Conservation (phyloP, 164 flowering plant species). For the Nymphaea thermarum region DNA sequence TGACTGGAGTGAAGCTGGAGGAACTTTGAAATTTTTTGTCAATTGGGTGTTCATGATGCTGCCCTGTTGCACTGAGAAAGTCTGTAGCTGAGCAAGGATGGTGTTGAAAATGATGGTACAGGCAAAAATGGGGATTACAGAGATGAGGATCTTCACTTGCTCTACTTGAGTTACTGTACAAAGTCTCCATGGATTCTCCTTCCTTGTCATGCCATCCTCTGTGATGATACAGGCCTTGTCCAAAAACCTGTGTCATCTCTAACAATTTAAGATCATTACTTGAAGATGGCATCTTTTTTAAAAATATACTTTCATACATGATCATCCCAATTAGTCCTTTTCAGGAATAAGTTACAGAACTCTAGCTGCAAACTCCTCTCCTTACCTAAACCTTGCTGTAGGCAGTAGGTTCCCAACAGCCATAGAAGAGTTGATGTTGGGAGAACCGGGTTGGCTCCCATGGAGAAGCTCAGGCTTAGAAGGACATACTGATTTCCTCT, state of each 20-base stretch:
- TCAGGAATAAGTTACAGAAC: neutral
- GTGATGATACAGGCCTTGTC: constrained; percentile 84
- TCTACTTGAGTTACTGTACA: constrained; percentile 64
- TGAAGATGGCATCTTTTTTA: neutral
- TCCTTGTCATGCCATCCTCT: constrained; percentile 20
- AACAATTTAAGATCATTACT: neutral
- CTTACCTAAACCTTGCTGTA: constrained; percentile 18
- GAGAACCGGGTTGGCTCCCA: constrained; percentile 24
- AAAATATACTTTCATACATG: neutral
- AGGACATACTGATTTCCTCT: constrained; percentile 52
- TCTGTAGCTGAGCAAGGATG: constrained; percentile 67
- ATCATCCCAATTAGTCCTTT: neutral
- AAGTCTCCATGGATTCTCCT: constrained; percentile 60
- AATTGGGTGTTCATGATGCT: constrained; percentile 42
- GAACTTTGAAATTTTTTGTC: constrained; percentile 37
- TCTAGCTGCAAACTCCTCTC: neutral
- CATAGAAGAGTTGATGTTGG: neutral
- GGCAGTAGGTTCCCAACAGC: constrained; percentile 4
- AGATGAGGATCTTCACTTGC: constrained; percentile 52
- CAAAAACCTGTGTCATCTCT: constrained; percentile 45
- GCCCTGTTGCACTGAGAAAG: constrained; percentile 81
- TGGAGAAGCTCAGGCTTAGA: constrained; percentile 42
- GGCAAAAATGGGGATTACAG: constrained; percentile 57
- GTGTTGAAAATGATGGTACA: constrained; percentile 77
- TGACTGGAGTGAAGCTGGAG: constrained; percentile 69